Evolutionary conservation across 2,329 filamentous ascomycete species (phyloP).

Genomic region (Aspergillus felis): DNA sequence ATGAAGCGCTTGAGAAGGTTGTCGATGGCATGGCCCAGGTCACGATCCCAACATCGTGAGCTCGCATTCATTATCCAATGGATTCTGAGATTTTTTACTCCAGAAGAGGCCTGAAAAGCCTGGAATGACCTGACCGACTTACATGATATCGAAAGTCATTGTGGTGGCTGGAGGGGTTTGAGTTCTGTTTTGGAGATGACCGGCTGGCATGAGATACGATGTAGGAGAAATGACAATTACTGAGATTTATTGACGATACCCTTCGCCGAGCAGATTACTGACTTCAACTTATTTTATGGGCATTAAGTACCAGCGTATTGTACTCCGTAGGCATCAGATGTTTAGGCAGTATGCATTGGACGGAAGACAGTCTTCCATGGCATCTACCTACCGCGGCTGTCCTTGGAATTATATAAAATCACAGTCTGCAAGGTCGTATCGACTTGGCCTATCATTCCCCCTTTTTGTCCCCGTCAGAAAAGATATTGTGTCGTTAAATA

Average conservation of each 20-base stretch:
- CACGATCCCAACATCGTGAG: conserved; percentile 38
- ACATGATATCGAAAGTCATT: not conserved
- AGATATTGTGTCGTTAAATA: not conserved
- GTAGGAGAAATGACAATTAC: conserved; percentile 2
- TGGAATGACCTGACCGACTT: not conserved
- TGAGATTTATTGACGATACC: not conserved
- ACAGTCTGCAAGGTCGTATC: not conserved
- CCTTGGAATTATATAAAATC: not conserved
- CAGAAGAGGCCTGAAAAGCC: not conserved
- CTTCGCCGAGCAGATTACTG: not conserved
- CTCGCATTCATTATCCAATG: not conserved
- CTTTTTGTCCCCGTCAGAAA: not conserved
- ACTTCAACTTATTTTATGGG: not conserved
- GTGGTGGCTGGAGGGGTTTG: not conserved
- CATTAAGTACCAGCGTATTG: not conserved
- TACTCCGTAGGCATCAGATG: not conserved
- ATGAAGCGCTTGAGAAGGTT: conserved; percentile 38
- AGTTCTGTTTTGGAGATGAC: not conserved
- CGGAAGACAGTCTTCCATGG: not conserved
- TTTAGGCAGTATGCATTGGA: not conserved
- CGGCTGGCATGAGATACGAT: conserved; percentile 5
- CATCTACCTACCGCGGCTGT: not conserved
- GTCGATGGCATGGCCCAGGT: conserved; percentile 42
- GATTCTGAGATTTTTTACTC: not conserved
- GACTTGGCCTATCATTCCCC: not conserved